phyloP scores from a whole-genome alignment of 805 yeast species.

The Metschnikowia anglica region DNA sequence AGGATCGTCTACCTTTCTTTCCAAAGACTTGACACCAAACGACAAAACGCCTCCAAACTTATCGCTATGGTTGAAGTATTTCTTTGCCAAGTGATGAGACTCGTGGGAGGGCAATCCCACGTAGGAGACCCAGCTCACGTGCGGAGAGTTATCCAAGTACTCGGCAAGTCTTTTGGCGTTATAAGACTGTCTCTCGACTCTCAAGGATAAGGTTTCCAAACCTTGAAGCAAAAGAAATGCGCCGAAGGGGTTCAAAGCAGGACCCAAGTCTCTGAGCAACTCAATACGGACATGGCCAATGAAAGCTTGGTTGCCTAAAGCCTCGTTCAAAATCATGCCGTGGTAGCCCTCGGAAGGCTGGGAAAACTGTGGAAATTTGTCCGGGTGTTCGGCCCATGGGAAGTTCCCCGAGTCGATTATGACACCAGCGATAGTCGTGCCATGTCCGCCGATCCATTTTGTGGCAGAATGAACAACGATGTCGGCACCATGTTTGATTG shows the following conservation, averaged over 20 bases:
- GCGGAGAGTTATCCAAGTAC: conserved; percentile 66
- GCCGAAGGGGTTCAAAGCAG: conserved; percentile 83
- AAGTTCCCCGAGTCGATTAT: conserved; percentile 89
- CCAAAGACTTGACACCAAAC: conserved; percentile 76
- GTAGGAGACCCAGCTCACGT: conserved; percentile 88
- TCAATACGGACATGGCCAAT: conserved; percentile 80
- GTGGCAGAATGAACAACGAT: conserved; percentile 93
- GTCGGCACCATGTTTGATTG: conserved; percentile 88
- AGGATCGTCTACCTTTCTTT: conserved; percentile 47
- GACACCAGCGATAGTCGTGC: conserved; percentile 91
- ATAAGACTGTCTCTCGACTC: conserved; percentile 88
- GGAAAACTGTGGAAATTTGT: conserved; percentile 87
- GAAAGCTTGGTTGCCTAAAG: conserved; percentile 77
- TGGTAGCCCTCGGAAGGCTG: conserved; percentile 93
- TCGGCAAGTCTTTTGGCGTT: conserved; percentile 81
- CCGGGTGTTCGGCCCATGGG: conserved; percentile 84
- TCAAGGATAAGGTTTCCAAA: conserved; percentile 86
- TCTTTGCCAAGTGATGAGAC: conserved; percentile 78
- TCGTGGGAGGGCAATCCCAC: conserved; percentile 82
- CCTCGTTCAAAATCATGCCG: conserved; percentile 79
- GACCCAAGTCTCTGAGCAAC: conserved; percentile 88
- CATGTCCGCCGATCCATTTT: conserved; percentile 98
- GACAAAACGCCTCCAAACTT: conserved; percentile 86
- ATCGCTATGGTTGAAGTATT: conserved; percentile 56
- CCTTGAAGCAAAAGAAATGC: conserved; percentile 88